A percentile compares a stretch with the other conserved stretches of the same genome.
Conservation (phyloP, 768 basidiomycete species). For the Brasilioporus rufonigricans region DNA sequence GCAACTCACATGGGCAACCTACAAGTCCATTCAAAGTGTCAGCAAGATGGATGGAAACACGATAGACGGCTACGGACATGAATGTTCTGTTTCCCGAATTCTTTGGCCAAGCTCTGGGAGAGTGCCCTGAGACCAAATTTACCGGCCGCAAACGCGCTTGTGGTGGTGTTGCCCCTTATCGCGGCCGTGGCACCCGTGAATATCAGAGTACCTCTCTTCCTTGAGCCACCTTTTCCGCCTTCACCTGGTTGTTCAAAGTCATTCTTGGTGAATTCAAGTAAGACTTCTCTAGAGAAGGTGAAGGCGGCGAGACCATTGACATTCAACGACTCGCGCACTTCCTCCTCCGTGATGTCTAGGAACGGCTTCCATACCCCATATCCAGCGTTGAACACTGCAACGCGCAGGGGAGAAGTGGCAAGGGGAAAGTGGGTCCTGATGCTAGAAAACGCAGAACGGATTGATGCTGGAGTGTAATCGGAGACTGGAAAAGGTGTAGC, state of each 20-base stretch:
- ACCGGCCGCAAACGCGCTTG: constrained; percentile 61
- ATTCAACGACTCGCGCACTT: constrained; percentile 49
- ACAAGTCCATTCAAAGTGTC: constrained; percentile 2
- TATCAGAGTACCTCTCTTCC: constrained; percentile 61
- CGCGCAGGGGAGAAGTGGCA: constrained; percentile 51
- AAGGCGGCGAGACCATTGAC: constrained; percentile 58
- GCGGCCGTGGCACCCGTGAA: constrained; percentile 76
- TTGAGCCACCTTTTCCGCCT: constrained; percentile 36
- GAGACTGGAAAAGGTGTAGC: constrained; percentile 55
- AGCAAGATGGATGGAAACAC: not conserved
- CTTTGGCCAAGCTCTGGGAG: constrained; percentile 70
- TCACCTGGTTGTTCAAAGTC: constrained; percentile 40
- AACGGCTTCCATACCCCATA: constrained; percentile 63
- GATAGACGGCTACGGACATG: constrained; percentile 43
- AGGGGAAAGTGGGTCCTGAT: constrained; percentile 46
- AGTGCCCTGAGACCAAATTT: constrained; percentile 64
- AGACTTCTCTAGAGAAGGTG: constrained; percentile 59
- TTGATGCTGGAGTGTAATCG: constrained; percentile 48
- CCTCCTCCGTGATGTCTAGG: constrained; percentile 58
- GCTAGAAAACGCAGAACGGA: constrained; percentile 47
- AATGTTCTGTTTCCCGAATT: constrained; percentile 72
- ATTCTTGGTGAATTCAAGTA: constrained; percentile 60
- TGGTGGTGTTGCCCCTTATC: constrained; percentile 56
- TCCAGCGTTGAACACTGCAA: constrained; percentile 64
- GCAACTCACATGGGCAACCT: constrained; percentile 65